Conservation (phyloP, 441 rosid genomes). For the Adansonia madagascariensis region DNA sequence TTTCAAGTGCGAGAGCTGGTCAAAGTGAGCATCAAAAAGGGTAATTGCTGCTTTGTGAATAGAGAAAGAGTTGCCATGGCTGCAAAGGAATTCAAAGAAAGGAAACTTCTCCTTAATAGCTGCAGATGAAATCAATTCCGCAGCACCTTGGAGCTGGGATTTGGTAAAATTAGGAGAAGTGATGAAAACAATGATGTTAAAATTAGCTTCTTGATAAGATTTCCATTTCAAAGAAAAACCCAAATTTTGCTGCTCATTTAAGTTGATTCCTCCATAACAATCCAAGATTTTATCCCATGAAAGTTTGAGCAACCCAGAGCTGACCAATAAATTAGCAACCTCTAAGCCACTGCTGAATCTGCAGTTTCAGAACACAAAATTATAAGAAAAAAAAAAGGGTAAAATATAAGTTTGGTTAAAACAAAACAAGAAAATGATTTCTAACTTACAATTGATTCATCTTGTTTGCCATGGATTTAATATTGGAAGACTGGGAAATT, state of each 20-base stretch:
- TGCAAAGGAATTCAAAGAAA: conserved; percentile 48
- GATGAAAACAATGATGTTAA: conserved; percentile 47
- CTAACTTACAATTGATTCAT: conserved; percentile 17
- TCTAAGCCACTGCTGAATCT: conserved; percentile 41
- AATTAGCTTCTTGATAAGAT: conserved; percentile 20
- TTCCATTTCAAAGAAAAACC: conserved; percentile 28
- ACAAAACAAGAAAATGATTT: not conserved
- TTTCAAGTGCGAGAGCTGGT: conserved; percentile 41
- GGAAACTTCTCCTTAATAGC: conserved; percentile 27
- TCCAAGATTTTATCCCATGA: conserved; percentile 45
- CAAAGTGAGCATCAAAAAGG: conserved; percentile 36
- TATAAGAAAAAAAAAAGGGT: not conserved
- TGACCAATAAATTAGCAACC: conserved; percentile 52
- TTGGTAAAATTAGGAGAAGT: conserved; percentile 29
- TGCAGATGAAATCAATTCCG: conserved; percentile 38
- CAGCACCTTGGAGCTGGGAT: conserved; percentile 26
- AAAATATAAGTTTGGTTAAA: not conserved
- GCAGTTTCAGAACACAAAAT: conserved; percentile 14
- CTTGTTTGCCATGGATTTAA: not conserved
- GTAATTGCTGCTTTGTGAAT: conserved; percentile 41
- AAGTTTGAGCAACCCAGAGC: conserved; percentile 45
- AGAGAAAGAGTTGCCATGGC: conserved; percentile 42
- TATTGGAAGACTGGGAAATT: not conserved
- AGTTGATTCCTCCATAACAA: conserved; percentile 27
- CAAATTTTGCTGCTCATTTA: conserved; percentile 20